Evolutionary conservation across 2,329 filamentous ascomycete species (phyloP), one percentile per base, ranked within the genome.

Genomic region (Ilyonectria robusta): DNA sequence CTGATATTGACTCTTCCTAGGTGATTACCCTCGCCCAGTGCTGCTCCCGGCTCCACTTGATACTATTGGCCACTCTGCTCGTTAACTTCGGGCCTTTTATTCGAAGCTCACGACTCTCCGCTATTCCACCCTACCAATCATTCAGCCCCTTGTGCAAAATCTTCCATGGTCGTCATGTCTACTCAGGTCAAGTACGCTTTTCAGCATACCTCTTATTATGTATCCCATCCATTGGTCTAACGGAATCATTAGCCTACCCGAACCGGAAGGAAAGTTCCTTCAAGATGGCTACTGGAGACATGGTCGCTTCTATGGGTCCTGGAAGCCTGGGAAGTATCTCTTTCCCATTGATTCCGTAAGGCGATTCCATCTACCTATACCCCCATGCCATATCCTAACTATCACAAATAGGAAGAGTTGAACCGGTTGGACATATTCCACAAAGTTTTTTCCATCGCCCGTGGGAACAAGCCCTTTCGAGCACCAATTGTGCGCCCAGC

Each of bases 351-450:
- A 96, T 79, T 89, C 92, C 81, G 91, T 92, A 83, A 80, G 84
- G 65, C 21, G 15, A 33, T n/a, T 21, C 21, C 37, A 17, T 21
- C 46, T 26, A 21, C 10, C 47, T 44, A 23, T 29, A 29, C 21
- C 23, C 9, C 23, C 47, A 33, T n/a, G 7, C 15, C n/a, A 9
- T 9, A 11, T 42, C 23, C 70, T 76, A 65, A 78, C 68, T n/a
- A 21, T 31, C 47, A 35, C 19, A 6, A 59, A 54, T 77, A 93
- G 88, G 83, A 86, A 68, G 94, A 96, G 79, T 88, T 91, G 76
- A 92, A 94, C 78, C 89, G 93, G 71, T 87, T 95, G 77, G 94
- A 97, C 77, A 91, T 95, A 53, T 92, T 94, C 77, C 93, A 97
- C 83, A 93, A 93, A 75, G 84, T 95, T 72, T 92, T 94, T 75